Evolutionary conservation across 75 land plant species (phyloP), one percentile per base, ranked within the genome.

Genomic region (Chamaecyparis obtusa): DNA sequence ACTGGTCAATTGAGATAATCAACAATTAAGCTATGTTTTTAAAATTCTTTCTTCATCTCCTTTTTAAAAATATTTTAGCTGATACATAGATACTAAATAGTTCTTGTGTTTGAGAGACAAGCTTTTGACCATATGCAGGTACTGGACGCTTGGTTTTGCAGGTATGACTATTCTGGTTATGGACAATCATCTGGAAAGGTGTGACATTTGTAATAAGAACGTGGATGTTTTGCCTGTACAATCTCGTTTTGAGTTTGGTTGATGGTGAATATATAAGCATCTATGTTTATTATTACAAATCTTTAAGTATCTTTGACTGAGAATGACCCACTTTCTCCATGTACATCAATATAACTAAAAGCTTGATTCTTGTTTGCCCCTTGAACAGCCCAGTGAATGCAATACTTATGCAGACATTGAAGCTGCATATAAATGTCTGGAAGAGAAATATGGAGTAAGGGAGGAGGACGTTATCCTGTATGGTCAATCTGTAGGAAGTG

Each of bases 401-500:
- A 94, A 92, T 89, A 95, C 96, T 17, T 95, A 94, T 86, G 94
- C 95, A 67, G 96, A 95, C 89, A 92, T 95, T 87, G 96, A 95
- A 84, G 96, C 96, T 79, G 95, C 91, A 10, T 95, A 95, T 88
- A 86, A 91, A 86, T 94, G 95, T 84, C 91, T 95, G 71, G 93
- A 95, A 88, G 92, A 90, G 83, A 86, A 93, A 81, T 95, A 95
- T 90, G 95, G 93, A 43, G 90, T 89, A 33, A 90, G 86, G 87
- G 92, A 95, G 87, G 96, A 95, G 72, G 89, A 95, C 81, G 72
- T 95, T 85, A 91, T 95, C 83, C 89, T 95, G 49, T 95, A 95
- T 91, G 96, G 96, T 54, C 96, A 95, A 74, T 95, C 96, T 46
- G 95, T 94, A 84, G 96, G 96, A 60, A 95, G 96, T 90, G 96